Evolutionary conservation across 768 basidiomycete species (phyloP), one percentile per base, ranked within the genome.

Genomic region (Tricholoma hemisulphureum): DNA sequence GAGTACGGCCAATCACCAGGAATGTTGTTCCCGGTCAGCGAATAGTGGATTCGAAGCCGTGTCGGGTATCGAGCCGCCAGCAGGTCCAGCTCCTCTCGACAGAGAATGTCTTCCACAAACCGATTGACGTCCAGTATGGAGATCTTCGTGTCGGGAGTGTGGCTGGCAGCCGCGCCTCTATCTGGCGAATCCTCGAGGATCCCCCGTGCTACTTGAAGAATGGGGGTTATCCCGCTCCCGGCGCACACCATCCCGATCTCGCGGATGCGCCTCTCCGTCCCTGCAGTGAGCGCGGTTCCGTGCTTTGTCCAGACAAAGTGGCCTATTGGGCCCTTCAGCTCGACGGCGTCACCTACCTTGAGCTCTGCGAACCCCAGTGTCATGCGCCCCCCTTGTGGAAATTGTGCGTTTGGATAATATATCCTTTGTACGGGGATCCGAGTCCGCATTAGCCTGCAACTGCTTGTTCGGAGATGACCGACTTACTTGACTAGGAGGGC

Each of bases 301-400:
- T 67, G 51, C 1, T 83, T 82, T 3, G 73, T 63, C 80, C 82
- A 86, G 20, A 75, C 65, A 63, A 86, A 86, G 6, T 78, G 76
- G 0, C 85, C 85, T 6, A 85, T 65, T 0, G 85, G 85, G 0
- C 85, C 85, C 63, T 85, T 86, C 51, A 86, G 59, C 57, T 86
- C 83, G 8, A 86, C 68, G 3, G 35, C 61, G 53, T 86, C 83
- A 2, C 78, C 83, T 4, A 83, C 58, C 4, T 55, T 63, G 1
- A 87, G 76, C 60, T 80, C 75, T 31, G 63, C 63, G 28, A 77
- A 78, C 2, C 77, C 77, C 9, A 59, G 21, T 7, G 45, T 46
- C 45, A 46, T 46, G 26, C 72, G 70, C 6, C 85, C 85, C 5
- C 85, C 84, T 6, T 56, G 50, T 0, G 77, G 76, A 50, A 70